phyloP scores from a whole-genome alignment of 352 stramenopile genomes.

The Chrysophaeum taylorii region DNA sequence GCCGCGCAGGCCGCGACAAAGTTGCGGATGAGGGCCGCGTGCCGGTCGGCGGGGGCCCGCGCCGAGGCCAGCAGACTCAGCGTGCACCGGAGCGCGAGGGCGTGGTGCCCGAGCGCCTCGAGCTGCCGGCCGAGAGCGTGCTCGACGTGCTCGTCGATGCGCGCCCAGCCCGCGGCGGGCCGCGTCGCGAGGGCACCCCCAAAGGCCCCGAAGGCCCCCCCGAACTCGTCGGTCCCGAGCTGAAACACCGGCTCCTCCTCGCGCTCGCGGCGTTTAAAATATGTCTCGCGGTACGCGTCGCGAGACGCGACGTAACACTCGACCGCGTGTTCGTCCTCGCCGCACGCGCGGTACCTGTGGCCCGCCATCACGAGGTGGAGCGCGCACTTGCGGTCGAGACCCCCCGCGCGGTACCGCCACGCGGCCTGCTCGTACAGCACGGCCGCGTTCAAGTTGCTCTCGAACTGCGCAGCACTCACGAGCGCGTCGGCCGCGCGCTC shows the following conservation, averaged over 20 bases:
- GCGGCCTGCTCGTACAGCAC: constrained; percentile 13
- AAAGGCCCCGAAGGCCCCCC: no score
- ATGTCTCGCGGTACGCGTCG: background rate
- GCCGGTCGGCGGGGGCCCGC: background rate
- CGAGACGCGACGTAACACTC: constrained; percentile 4
- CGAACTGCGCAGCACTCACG: constrained; percentile 6
- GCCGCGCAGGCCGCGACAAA: background rate
- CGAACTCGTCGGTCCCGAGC: no score
- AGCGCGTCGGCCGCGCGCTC: background rate
- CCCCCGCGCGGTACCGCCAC: background rate
- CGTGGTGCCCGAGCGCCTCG: constrained; percentile 4
- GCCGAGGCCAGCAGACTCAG: background rate
- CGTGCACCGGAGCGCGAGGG: background rate
- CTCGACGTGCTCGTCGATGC: constrained; percentile 16
- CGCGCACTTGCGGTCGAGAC: background rate
- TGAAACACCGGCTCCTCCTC: no score
- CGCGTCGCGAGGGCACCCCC: no score
- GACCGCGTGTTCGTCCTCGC: background rate
- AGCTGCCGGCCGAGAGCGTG: background rate
- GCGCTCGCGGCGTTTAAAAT: no score
- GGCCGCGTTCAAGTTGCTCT: background rate
- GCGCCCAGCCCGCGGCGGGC: background rate
- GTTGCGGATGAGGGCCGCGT: background rate
- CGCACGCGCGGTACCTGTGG: constrained; percentile 5
- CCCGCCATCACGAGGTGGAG: constrained; percentile 10